These are phyloP conservation scores for Ceratocystis diversiconidia DNA, from an alignment of 2,329 filamentous ascomycete species.

Conservation along the genomic window DNA sequence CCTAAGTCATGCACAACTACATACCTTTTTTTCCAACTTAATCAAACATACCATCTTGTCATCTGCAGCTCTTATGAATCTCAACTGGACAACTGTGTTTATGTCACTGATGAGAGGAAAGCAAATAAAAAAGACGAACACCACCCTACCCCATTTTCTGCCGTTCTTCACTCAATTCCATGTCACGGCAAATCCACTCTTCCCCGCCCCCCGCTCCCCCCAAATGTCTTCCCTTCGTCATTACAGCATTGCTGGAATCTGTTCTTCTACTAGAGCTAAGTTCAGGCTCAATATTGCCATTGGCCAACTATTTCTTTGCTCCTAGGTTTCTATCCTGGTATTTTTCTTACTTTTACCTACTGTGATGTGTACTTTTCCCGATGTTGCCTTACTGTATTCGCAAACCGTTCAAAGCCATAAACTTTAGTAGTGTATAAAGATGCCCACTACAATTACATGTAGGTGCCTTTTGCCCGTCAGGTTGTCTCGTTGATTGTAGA, in stretches of 20 bases:
- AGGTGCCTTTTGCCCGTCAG: too few relatives aligned
- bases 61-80: not conserved
- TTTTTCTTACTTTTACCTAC: not conserved
- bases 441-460: too few relatives aligned
- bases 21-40: slow-evolving; percentile 14
- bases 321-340: too few relatives aligned
- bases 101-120: not conserved
- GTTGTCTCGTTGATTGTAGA: not conserved
- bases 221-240: not conserved
- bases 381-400: too few relatives aligned
- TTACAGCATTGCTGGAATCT: not conserved
- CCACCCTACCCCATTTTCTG: too few relatives aligned
- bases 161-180: too few relatives aligned
- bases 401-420: too few relatives aligned
- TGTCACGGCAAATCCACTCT: too few relatives aligned
- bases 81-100: too few relatives aligned
- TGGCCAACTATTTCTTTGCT: not conserved
- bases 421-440: too few relatives aligned
- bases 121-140: too few relatives aligned
- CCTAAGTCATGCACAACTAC: slow-evolving; percentile 3
- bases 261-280: not conserved
- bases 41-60: slow-evolving; percentile 9
- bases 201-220: too few relatives aligned
- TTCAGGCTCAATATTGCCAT: not conserved
- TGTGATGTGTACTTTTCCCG: not conserved